phyloP scores from a whole-genome alignment of 2,329 filamentous ascomycete species.

The Xylariaceae sp. region DNA sequence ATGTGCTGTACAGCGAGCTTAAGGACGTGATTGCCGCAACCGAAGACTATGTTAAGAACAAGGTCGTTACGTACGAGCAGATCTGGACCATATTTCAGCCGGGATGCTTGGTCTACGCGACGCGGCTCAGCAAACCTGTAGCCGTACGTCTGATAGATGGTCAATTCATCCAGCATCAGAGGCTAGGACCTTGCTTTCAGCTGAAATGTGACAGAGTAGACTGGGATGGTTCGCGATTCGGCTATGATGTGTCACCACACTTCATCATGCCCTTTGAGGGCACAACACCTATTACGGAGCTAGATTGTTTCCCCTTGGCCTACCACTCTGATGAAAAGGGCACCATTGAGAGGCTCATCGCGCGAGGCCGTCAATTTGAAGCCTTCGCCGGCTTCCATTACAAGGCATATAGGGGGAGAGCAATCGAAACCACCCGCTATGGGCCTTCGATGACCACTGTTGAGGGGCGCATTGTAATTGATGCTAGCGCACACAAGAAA shows the following conservation, averaged over 20 bases:
- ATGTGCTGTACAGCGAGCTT: conserved; percentile 45
- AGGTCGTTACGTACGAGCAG: conserved; percentile 15
- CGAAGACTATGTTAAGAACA: conserved; percentile 38
- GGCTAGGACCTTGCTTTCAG: conserved; percentile 11
- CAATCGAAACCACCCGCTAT: not conserved
- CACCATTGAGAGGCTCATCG: conserved; percentile 35
- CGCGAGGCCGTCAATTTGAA: conserved; percentile 43
- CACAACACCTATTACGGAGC: conserved; percentile 33
- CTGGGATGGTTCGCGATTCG: conserved; percentile 44
- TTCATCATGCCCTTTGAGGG: conserved; percentile 39
- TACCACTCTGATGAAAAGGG: conserved; percentile 33
- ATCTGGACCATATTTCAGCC: conserved; percentile 25
- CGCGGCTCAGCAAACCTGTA: not conserved
- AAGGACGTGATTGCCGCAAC: conserved; percentile 43
- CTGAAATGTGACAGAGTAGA: conserved; percentile 33
- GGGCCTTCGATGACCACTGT: not conserved
- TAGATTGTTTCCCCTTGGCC: conserved; percentile 41
- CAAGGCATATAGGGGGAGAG: conserved; percentile 19
- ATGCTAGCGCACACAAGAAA: not conserved
- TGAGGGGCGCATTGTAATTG: conserved; percentile 18
- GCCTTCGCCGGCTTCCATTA: conserved; percentile 43
- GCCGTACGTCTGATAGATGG: conserved; percentile 6
- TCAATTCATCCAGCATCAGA: conserved; percentile 3
- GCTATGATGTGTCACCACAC: conserved; percentile 34
- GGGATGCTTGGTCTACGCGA: conserved; percentile 11